phyloP scores from a whole-genome alignment of 2,329 filamentous ascomycete species.

The Calonectria hongkongensis region DNA sequence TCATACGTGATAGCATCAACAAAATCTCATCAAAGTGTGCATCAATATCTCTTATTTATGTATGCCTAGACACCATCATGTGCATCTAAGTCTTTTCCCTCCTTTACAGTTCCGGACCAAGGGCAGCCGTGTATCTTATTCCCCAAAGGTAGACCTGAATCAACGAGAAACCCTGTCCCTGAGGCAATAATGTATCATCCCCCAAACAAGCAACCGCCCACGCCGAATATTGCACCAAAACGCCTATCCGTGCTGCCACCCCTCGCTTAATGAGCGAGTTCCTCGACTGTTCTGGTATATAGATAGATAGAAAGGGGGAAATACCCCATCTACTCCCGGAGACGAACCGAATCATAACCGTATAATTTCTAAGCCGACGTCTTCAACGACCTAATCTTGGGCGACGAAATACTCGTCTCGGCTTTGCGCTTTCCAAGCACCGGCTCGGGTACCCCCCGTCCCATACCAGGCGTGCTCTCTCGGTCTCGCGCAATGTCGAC shows the following conservation, averaged over 20 bases:
- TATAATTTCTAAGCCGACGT: conserved; percentile 54
- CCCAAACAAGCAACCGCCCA: conserved; percentile 18
- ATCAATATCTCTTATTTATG: conserved; percentile 29
- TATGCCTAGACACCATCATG: background rate
- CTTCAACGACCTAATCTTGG: conserved; percentile 62
- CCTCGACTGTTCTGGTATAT: conserved; percentile 13
- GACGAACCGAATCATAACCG: background rate
- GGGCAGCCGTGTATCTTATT: background rate
- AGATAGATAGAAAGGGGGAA: background rate
- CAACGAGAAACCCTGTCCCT: conserved; percentile 1
- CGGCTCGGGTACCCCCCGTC: conserved; percentile 75
- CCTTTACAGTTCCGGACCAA: background rate
- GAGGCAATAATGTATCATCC: conserved; percentile 2
- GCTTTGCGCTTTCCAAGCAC: conserved; percentile 85
- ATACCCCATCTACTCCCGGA: background rate
- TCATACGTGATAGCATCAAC: background rate
- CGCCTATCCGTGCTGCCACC: conserved; percentile 24
- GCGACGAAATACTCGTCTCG: conserved; percentile 71
- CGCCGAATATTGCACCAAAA: conserved; percentile 35
- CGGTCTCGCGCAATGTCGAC: conserved; percentile 85
- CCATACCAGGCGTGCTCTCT: conserved; percentile 64
- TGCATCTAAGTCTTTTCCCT: conserved; percentile 1
- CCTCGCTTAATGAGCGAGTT: conserved; percentile 6
- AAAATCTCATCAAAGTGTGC: background rate
- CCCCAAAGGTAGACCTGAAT: conserved; percentile 19